phyloP scores from a whole-genome alignment of 768 basidiomycete species.

The Cubamyces sp. region DNA sequence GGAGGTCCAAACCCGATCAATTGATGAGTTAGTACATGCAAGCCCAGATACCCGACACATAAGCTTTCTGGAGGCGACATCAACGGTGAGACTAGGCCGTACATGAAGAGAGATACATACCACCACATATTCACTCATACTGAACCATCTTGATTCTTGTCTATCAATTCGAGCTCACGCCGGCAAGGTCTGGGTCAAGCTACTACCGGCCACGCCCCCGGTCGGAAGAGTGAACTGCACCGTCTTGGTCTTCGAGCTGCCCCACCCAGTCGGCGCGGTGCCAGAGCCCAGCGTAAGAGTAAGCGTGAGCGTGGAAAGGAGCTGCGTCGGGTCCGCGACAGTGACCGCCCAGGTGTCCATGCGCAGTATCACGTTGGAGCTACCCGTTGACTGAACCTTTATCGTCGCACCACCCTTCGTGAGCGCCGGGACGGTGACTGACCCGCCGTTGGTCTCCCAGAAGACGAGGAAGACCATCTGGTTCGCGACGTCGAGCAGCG shows the following conservation, averaged over 20 bases:
- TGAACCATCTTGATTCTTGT: no score
- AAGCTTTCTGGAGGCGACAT: neutral
- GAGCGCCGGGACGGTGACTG: constrained; percentile 41
- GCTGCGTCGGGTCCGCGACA: constrained; percentile 69
- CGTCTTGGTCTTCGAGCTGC: constrained; percentile 31
- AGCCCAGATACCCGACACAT: neutral
- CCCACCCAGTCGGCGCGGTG: constrained; percentile 34
- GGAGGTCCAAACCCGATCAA: neutral
- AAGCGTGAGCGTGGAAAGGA: constrained; percentile 42
- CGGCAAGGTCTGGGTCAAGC: constrained; percentile 37
- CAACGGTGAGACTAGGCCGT: no score
- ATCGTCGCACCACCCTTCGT: constrained; percentile 33
- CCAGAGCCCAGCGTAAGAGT: constrained; percentile 37
- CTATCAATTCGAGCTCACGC: neutral
- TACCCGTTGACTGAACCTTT: constrained; percentile 43
- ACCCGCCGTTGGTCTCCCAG: constrained; percentile 54
- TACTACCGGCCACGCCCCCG: constrained; percentile 53
- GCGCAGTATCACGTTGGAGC: constrained; percentile 49
- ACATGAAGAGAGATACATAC: no score
- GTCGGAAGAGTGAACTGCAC: constrained; percentile 47
- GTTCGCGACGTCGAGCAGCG: constrained; percentile 48
- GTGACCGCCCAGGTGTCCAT: constrained; percentile 48
- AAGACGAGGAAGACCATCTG: constrained; percentile 52
- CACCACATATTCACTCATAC: neutral
- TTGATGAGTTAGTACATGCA: neutral